Percentiles rank a stretch among this genome's conserved stretches.
These are phyloP conservation scores for Cokeromyces recurvatus DNA, from an alignment of 371 early-diverging fungal species.

Conservation along the genomic window DNA sequence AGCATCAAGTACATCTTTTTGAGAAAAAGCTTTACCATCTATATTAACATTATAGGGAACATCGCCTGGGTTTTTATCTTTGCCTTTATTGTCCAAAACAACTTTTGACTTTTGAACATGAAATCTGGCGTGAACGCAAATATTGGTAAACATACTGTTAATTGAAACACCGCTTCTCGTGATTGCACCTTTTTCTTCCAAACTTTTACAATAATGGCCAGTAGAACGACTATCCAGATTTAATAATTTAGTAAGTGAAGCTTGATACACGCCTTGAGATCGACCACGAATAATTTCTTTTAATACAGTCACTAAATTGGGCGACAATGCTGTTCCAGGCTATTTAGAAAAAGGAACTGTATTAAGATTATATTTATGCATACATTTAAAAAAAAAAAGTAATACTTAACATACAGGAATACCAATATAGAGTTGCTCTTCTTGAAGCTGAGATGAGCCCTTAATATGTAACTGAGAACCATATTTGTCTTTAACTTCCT, in stretches of 20 bases:
- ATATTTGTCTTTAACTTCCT: slow-evolving; percentile 18
- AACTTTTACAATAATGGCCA: slow-evolving; percentile 34
- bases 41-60: slow-evolving; percentile 26
- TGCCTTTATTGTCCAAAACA: slow-evolving; percentile 4
- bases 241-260: slow-evolving; percentile 19
- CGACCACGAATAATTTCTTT: slow-evolving; percentile 17
- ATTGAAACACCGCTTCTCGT: slow-evolving; percentile 20
- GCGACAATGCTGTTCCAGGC: slow-evolving; percentile 20
- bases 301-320: slow-evolving; percentile 20
- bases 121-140: slow-evolving; percentile 31
- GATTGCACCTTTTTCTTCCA: slow-evolving; percentile 35
- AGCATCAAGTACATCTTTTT: slow-evolving; percentile 2
- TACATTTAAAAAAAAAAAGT: too few species aligned
- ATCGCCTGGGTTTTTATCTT: not conserved
- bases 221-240: slow-evolving; percentile 34
- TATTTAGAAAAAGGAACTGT: too few species aligned
- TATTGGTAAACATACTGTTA: slow-evolving; percentile 22
- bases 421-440: slow-evolving; percentile 25
- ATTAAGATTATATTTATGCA: too few species aligned
- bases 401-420: slow-evolving; percentile 32
- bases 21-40: slow-evolving; percentile 15
- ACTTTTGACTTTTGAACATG: not conserved
- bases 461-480: slow-evolving; percentile 18
- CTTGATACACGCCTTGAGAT: slow-evolving; percentile 29
- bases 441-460: slow-evolving; percentile 21